Evolutionary conservation across 345 rosid species (phyloP), one percentile per base, ranked within the genome.

Genomic region (Rubroshorea leprosula): DNA sequence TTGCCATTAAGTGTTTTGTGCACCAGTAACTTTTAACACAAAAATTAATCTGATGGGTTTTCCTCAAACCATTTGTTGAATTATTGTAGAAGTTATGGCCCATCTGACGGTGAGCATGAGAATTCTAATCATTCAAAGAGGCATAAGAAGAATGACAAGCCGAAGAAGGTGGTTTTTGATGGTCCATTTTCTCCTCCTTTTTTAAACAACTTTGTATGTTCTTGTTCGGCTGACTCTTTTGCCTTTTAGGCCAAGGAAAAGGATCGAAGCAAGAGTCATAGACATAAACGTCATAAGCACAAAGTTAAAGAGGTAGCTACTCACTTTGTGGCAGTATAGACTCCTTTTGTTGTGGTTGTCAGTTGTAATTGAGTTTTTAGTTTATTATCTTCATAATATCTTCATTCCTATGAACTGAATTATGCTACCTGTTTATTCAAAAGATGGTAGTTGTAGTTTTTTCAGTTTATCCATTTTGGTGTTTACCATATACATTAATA

Each of bases 231-330:
- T 54, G 10, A 17, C 21, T 13, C n/a, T 9, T 57, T 61, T 70
- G 21, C 49, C 15, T 60, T 66, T 29, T 52, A 82, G 99, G 65
- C 63, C 29, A 90, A 87, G 71, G 89, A 87, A 39, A 89, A 83
- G 78, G 97, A 80, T 2, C 62, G 76, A 57, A 83, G 83, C 63
- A 83, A 87, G 78, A 81, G 76, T 51, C 91, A 60, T 70, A 87
- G 66, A 53, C 85, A 82, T 63, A 87, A 80, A 73, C 87, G 81
- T 26, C 82, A 79, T 54, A 89, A 85, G 82, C 76, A 55, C 56
- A 89, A 83, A 74, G 78, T n/a, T 21, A 84, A 83, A 68, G 90
- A 93, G 96, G 99, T 87, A 75, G 54, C 41, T 68, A 17, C 54
- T 70, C 72, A 73, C 53, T n/a, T 51, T 62, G 23, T 35, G 4